Base-by-base conservation (phyloP, 805 yeast species). In the Wickerhamiella sorbophila region DNA sequence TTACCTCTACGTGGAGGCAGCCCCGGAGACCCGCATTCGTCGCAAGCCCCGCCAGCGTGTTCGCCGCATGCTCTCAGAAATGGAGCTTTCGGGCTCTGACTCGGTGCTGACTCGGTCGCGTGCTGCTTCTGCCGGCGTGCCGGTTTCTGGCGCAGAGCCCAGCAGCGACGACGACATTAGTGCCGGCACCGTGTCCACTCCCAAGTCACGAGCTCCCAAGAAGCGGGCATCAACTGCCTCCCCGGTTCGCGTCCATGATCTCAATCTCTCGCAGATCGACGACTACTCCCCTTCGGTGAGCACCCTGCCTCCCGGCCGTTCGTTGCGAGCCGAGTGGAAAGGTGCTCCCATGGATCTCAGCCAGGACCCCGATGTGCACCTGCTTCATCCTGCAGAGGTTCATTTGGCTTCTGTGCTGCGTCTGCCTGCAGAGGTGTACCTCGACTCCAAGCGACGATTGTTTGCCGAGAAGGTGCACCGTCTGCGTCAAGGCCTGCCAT, bases 271-370 rank as follows among this genome's bases (percentile, higher is more conserved):
- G 20, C 59, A 61, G 46, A 48, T 87, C 43, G 86, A 86, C 31
- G 95, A 86, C 60, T 85, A 69, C 60, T 75, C 84, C n/a, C 96
- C 96, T 3, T 67, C 80, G 16, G 50, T 74, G 12, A 53, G 66
- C 2, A 67, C 80, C 1, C 65, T 87, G 47, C 93, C 94, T 4
- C 52, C 74, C 53, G 64, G 71, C 43, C 77, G 79, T 63, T 76
- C 84, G 49, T 67, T 87, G 52, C 79, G 79, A 56, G 82, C 93
- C 29, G 97, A 88, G 60, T 88, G 98, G 98, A 88, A 87, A 64
- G 98, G 97, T 9, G 94, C 86, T 53, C 94, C 96, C 31, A 86
- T 88, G 95, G 93, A 83, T 59, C 70, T 88, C 43, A 68, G 79
- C 15, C 54, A 61, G 26, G 97, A 91, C 61, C 93, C 95, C 17